Evolutionary conservation across 495 filamentous ascomycete species (phyloP).

Genomic region (Hapsidospora chrysogenum): DNA sequence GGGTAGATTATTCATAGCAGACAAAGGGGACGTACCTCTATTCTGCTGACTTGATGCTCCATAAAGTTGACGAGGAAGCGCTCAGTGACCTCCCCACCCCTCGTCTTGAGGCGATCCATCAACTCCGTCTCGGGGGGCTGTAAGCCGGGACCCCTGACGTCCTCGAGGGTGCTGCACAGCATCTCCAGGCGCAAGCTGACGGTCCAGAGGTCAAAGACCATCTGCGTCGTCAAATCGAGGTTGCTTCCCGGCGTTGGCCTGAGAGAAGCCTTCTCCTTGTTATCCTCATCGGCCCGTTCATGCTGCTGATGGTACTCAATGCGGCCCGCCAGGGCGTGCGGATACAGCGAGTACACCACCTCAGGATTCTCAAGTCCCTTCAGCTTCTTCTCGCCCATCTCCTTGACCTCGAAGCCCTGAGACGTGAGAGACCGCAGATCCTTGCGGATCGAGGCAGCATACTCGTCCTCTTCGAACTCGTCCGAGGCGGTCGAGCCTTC

Average conservation of each 20-base stretch:
- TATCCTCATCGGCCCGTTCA: slow-evolving; percentile 20
- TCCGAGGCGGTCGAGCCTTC: slow-evolving; percentile 50
- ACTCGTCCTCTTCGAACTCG: slow-evolving; percentile 47
- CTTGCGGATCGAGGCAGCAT: slow-evolving; percentile 58
- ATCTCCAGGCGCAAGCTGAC: slow-evolving; percentile 80
- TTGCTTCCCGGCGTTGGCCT: slow-evolving; percentile 29
- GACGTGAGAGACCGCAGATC: slow-evolving; percentile 77
- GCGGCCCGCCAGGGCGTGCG: slow-evolving; percentile 70
- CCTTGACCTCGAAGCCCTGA: slow-evolving; percentile 93
- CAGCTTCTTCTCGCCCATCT: slow-evolving; percentile 80
- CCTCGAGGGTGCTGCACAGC: slow-evolving; percentile 74
- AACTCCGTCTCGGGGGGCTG: slow-evolving; percentile 66
- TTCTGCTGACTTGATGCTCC: slow-evolving; percentile 84
- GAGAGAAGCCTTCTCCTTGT: slow-evolving; percentile 13
- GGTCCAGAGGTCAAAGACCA: slow-evolving; percentile 81
- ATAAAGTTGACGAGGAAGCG: slow-evolving; percentile 69
- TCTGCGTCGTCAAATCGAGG: slow-evolving; percentile 56
- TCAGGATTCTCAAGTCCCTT: slow-evolving; percentile 98
- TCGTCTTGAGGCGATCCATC: slow-evolving; percentile 64
- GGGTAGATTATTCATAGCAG: not conserved
- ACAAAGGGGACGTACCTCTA: slow-evolving; percentile 52
- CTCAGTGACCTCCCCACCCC: slow-evolving; percentile 77
- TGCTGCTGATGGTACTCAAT: slow-evolving; percentile 45
- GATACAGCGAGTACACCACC: slow-evolving; percentile 84
- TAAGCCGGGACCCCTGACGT: slow-evolving; percentile 34